Base-by-base conservation (phyloP, 345 rosid genomes). In the Reutealis trisperma region DNA sequence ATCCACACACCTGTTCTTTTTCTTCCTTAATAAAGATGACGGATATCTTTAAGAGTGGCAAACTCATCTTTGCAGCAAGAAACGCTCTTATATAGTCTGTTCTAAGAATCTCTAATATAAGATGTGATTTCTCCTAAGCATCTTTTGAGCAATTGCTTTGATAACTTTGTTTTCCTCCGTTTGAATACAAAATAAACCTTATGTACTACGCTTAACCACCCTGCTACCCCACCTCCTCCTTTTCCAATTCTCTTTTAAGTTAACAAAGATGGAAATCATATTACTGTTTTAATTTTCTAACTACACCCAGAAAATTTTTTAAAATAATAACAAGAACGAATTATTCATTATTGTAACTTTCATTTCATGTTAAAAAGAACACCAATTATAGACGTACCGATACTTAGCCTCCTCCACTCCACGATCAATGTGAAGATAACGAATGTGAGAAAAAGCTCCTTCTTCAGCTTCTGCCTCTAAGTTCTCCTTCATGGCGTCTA, bases 401-500 rank as follows among this genome's bases (percentile, higher is more conserved):
- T 92, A 92, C 72, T 85, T 87, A 54, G 81, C 82, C 71, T 89
- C 94, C 76, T 88, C 94, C 44, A 93, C 88, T 49, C 98, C 96
- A 77, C 79, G 84, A 75, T 83, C 89, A 76, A 90, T 80, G 69
- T 86, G 93, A 79, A 93, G 94, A 85, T 83, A 92, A 60, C 86
- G 91, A 83, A 93, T 85, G 69, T 52, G 89, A 60, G 86, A 78
- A 79, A 88, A 77, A 0, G 92, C 93, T 14, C 88, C 86, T 51
- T 87, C 90, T 76, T 79, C 93, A 64, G 90, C 88, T 5, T 78
- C 93, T 55, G 80, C 84, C 67, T 79, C 77, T 68, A 89, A 30
- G 41, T 82, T 80, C 66, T 75, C 79, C 67, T 78, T 84, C 81
- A 92, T 84, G 44, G 93, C 91, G 84, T 86, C 90, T 87, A 95